Percentiles rank a stretch among this genome's conserved stretches.
These are phyloP conservation scores for Singerocomus rubriflavus DNA, from an alignment of 1,284 basidiomycete species.

Conservation along the genomic window DNA sequence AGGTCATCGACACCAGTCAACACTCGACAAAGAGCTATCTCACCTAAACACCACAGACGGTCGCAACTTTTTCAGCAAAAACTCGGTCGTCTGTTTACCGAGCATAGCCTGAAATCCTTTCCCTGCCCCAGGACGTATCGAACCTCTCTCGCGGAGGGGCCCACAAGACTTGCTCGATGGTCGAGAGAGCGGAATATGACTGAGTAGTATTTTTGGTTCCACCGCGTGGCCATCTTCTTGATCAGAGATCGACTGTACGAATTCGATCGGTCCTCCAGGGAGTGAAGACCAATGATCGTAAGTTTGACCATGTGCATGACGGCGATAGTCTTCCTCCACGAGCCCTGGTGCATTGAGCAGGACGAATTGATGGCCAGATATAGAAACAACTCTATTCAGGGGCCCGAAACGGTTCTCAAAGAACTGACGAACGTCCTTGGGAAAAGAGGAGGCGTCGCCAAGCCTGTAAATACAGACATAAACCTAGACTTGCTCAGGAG, in stretches of 20 bases:
- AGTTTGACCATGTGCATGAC: constrained; percentile 43
- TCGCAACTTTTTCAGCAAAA: constrained; percentile 61
- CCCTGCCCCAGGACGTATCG: constrained; percentile 74
- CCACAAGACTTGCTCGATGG: constrained; percentile 74
- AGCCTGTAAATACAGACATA: constrained; percentile 41
- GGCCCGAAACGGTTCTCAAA: constrained; percentile 69
- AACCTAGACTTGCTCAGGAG: background rate
- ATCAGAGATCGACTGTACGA: constrained; percentile 52
- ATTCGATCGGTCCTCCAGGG: constrained; percentile 63
- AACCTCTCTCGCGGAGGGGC: constrained; percentile 66
- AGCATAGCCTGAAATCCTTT: constrained; percentile 82
- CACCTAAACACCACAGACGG: constrained; percentile 74
- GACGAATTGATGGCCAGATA: constrained; percentile 72
- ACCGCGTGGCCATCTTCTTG: constrained; percentile 20
- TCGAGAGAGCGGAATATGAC: constrained; percentile 80
- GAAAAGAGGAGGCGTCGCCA: constrained; percentile 55
- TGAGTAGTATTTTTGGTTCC: constrained; percentile 63
- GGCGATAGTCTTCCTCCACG: constrained; percentile 76
- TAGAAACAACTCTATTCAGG: constrained; percentile 47
- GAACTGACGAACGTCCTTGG: constrained; percentile 55
- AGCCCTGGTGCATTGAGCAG: constrained; percentile 75
- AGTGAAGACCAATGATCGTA: constrained; percentile 58
- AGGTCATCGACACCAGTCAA: constrained; percentile 1
- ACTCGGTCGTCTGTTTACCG: constrained; percentile 70
- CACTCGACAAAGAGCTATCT: constrained; percentile 15